Base-by-base conservation (phyloP, 495 filamentous ascomycete species). In the Thermothielavioides terrestris region DNA sequence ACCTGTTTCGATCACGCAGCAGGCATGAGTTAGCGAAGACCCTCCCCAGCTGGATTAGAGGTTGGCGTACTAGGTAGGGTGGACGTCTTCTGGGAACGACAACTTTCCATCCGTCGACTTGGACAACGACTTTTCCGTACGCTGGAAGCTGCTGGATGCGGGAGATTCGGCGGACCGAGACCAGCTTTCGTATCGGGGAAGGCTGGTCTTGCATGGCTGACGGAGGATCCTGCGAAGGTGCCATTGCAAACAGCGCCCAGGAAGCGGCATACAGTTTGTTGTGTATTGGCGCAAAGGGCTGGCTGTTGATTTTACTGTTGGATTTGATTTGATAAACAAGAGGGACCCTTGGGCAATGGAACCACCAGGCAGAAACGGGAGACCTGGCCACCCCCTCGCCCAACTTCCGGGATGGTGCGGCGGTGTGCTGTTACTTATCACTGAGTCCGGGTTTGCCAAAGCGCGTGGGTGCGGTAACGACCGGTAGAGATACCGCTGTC, bases 41-140 rank as follows among this genome's bases (percentile, higher is more conserved):
- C 4, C 20, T 7, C 20, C 15, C n/a, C 20, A 2, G 2, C n/a
- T n/a, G n/a, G n/a, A 5, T 22, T 23, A 15, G 12, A 4, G 3
- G 14, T 21, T 1, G 25, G 5, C 23, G 12, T 28, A 42, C 39
- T 7, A 27, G 6, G 25, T 9, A n/a, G 11, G 11, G 1, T 42
- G 14, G 39, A 5, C 23, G 15, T 20, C 21, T 5, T 23, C 11
- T 11, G n/a, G 21, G n/a, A 7, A 17, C 21, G 10, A 58, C n/a
- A 4, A 58, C 55, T 0, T 12, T 48, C 56, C 56, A 58, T 1
- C 56, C 56, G n/a, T 58, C 56, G 1, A 58, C 25, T 9, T 54
- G 41, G 23, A 52, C 23, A 0, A 15, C 36, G 12, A 28, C 18
- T 15, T 12, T 8, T 26, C 7, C 6, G 15, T 6, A 18, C 6